Percentiles rank a stretch among this genome's conserved stretches.
Conservation (phyloP, 257 asterid species). For the Galeopsis tetrahit region DNA sequence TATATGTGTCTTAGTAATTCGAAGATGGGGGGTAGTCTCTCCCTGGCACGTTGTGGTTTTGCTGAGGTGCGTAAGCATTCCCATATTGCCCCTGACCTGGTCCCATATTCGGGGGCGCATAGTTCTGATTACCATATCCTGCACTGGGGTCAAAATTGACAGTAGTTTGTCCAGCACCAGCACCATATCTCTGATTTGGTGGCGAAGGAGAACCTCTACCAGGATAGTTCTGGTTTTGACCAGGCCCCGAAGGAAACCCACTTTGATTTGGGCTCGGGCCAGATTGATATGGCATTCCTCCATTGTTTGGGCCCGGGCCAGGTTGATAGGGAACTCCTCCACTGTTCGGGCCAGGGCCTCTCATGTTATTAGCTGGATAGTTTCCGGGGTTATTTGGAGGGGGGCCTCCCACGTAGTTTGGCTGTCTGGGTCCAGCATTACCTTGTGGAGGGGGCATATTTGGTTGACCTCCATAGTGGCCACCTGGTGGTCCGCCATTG, state of each 20-base stretch:
- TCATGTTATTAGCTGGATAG: constrained; percentile 35
- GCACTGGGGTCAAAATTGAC: constrained; percentile 26
- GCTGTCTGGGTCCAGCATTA: constrained; percentile 45
- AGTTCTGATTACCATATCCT: constrained; percentile 38
- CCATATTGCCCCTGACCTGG: constrained; percentile 47
- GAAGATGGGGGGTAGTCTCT: constrained; percentile 50
- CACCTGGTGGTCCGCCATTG: constrained; percentile 42
- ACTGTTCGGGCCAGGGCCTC: constrained; percentile 37
- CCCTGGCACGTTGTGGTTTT: constrained; percentile 54
- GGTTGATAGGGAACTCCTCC: constrained; percentile 39
- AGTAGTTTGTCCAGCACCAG: constrained; percentile 35
- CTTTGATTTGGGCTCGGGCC: constrained; percentile 28
- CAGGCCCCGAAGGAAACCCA: constrained; percentile 32
- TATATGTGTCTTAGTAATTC: constrained; percentile 38
- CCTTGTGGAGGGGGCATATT: constrained; percentile 36
- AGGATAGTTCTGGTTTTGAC: constrained; percentile 31
- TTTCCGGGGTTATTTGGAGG: constrained; percentile 42
- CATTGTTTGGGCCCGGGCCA: constrained; percentile 40
- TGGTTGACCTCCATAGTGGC: constrained; percentile 36
- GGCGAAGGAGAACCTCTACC: constrained; percentile 29
- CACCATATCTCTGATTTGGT: constrained; percentile 43
- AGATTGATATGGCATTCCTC: constrained; percentile 12
- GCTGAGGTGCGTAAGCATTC: constrained; percentile 41
- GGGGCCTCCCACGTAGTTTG: constrained; percentile 35
- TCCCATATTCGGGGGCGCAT: constrained; percentile 33